Conservation (phyloP, 345 rosid genomes). For the Eucalyptus curtisii region DNA sequence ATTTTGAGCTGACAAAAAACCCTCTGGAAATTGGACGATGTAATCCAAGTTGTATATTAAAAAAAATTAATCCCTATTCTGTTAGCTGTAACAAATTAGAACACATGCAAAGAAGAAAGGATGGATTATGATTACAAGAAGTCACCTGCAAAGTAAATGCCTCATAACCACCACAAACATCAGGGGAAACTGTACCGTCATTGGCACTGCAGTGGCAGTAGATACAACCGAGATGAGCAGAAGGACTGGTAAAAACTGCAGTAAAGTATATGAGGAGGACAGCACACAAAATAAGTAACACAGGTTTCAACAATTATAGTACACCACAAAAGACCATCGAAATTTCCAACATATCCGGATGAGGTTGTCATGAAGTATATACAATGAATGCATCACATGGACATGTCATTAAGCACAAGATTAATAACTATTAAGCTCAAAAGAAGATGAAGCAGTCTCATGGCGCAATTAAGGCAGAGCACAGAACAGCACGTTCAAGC, state of each 20-base stretch:
- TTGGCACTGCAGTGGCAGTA: constrained; percentile 38
- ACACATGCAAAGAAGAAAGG: not conserved
- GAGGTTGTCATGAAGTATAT: not conserved
- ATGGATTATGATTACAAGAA: not conserved
- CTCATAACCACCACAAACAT: constrained; percentile 65
- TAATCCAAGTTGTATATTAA: not conserved
- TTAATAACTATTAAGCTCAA: not conserved
- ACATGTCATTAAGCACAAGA: not conserved
- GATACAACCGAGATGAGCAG: not conserved
- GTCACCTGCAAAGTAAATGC: constrained; percentile 77
- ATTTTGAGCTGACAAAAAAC: not conserved
- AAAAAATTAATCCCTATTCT: not conserved
- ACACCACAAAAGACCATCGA: not conserved
- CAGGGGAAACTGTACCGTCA: constrained; percentile 48
- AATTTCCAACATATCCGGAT: not conserved
- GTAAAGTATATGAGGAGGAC: not conserved
- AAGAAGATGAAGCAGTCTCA: not conserved
- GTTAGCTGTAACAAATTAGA: not conserved
- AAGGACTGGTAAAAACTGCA: not conserved
- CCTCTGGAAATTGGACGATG: not conserved
- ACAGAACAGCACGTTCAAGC: not conserved
- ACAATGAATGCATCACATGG: not conserved
- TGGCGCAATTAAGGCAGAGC: not conserved
- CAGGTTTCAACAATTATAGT: not conserved
- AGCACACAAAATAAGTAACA: not conserved